Evolutionary conservation across 2,329 filamentous ascomycete genomes (phyloP), one percentile per base, ranked within the genome.

Genomic region (Phyllosticta capitalensis): DNA sequence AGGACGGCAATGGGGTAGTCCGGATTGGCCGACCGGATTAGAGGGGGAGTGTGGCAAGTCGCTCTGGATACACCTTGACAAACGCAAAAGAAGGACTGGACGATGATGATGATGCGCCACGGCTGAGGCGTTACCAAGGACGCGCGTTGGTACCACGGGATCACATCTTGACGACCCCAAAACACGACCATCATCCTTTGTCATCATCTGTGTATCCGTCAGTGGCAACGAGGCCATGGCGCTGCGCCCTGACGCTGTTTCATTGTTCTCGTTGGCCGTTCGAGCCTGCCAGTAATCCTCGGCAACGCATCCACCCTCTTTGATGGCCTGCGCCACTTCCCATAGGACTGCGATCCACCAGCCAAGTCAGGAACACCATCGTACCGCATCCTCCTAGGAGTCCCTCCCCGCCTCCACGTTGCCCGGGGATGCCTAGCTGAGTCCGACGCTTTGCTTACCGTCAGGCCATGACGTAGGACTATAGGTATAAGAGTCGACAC

Each of bases 81-180:
- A 55, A 14, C 30, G 52, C 52, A 28, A 26, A 58, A 54, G 50
- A 50, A 33, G 38, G 50, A 33, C 21, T 54, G 51, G 28, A 52
- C 20, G 22, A n/a, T n/a, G 52, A 52, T 51, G 19, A 51, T 55
- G 58, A 52, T 55, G 58, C 58, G 58, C 56, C 56, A 59, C 56
- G 56, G 56, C 56, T 59, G 56, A 59, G 38, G 38, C 38, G 38
- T 45, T 45, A 45, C 38, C 38, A 45, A 45, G 38, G 38, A 45
- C 38, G 38, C 17, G 38, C 38, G 38, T 45, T 45, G 38, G 38
- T 45, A 45, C 38, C 38, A 45, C 38, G 38, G 38, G 38, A 45
- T 45, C 38, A 45, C 38, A 17, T 45, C 38, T 45, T 14, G 14
- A 45, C 38, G 38, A 45, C 38, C 38, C 38, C 38, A 19, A 45